These are phyloP conservation scores for Stagonosporopsis rhizophila DNA, from an alignment of 2,329 filamentous ascomycete genomes.

Conservation along the genomic window DNA sequence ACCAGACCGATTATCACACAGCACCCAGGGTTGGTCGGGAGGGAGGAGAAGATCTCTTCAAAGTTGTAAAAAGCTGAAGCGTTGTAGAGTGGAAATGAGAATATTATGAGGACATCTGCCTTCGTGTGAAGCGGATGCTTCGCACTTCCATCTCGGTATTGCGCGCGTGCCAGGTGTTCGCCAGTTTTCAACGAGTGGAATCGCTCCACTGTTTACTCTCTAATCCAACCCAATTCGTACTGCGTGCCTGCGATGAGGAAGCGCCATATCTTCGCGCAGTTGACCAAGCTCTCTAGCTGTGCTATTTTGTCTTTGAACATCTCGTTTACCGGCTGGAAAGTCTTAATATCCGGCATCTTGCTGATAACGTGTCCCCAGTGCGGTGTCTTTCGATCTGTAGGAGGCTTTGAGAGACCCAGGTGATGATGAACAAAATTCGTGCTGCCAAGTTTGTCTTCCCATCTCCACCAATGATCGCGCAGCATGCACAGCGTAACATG, in stretches of 20 bases:
- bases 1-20: conserved; percentile 30
- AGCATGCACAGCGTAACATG: conserved; percentile 28
- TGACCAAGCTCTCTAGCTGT: conserved; percentile 34
- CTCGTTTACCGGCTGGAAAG: conserved; percentile 34
- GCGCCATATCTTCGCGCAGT: conserved; percentile 40
- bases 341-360: conserved; percentile 27
- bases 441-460: conserved; percentile 12
- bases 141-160: not conserved
- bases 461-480: conserved; percentile 27
- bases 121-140: not conserved
- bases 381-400: not conserved
- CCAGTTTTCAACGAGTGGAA: not conserved
- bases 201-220: conserved; percentile 23
- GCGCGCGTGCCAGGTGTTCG: not conserved
- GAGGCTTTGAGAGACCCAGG: conserved; percentile 19
- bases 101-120: not conserved
- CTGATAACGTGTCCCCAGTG: conserved; percentile 26
- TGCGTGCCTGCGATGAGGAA: conserved; percentile 26
- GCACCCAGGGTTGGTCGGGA: conserved; percentile 28
- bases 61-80: not conserved
- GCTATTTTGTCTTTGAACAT: conserved; percentile 33
- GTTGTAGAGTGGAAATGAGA: not conserved
- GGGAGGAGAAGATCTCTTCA: conserved; percentile 26
- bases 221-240: conserved; percentile 32
- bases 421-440: not conserved